Base-by-base conservation (phyloP, 352 stramenopile genomes). In the Phytophthora palmivora region DNA sequence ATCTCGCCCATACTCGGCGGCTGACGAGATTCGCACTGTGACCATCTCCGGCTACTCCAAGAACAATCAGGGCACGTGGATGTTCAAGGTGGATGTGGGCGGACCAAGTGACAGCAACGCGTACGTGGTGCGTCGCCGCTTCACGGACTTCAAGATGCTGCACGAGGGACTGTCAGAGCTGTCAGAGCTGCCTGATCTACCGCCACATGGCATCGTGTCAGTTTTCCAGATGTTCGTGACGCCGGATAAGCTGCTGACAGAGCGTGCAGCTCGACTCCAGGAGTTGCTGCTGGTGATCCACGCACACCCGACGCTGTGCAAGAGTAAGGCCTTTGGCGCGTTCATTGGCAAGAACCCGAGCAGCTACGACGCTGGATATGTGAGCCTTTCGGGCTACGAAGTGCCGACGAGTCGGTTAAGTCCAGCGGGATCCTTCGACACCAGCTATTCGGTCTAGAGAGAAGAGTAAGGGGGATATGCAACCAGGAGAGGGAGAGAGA, bases 271-370 rank as follows among this genome's bases (percentile, higher is more conserved):
- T 42, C 67, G 66, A 33, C 71, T 91, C 18, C 76, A 91, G 55
- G 62, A 83, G 51, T 41, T 91, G 22, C 72, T 91, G 37, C 57
- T 88, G 52, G 73, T 72, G 58, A 82, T 89, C 50, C 83, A 81
- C 48, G 66, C 67, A 24, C 75, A 89, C 60, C 78, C 82, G 49
- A 43, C 71, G 47, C 67, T 91, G 10, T 70, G 67, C 15, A 73
- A 67, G 34, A 75, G 70, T 28, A 28, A 54, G 18, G 63, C 67
- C 3, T 91, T 89, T 58, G 72, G 59, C 51, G 66, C 75, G 18
- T 91, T 91, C 52, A 79, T 89, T 26, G 82, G 82, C 63, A 89
- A 86, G 66, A 89, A 87, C 53, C 82, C 82, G n/a, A 82, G 79
- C 37, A 81, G 71, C 43, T 71, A 75, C 28, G 79, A 89, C 46